Percentiles rank a stretch among this genome's conserved stretches.
phyloP scores from a whole-genome alignment of 2,329 filamentous ascomycete genomes.

The Lachnellula suecica region DNA sequence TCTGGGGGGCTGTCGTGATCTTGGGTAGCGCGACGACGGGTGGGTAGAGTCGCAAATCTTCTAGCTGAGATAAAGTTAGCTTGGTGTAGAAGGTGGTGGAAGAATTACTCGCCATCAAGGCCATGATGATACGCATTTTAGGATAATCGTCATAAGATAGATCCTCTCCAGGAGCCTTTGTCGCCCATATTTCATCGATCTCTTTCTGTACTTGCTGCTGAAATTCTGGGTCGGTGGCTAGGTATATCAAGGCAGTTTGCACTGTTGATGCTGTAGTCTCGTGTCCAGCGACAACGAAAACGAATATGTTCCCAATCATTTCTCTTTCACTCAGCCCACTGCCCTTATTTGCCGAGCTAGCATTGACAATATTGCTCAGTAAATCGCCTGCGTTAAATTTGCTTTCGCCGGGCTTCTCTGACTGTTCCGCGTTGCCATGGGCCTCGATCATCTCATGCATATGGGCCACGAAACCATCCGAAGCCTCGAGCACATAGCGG shows the following conservation, averaged over 20 bases:
- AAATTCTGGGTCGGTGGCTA: conserved; percentile 61
- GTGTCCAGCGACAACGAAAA: conserved; percentile 69
- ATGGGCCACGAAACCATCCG: conserved; percentile 14
- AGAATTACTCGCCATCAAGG: conserved; percentile 31
- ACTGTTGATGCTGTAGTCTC: conserved; percentile 75
- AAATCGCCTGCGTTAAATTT: conserved; percentile 27
- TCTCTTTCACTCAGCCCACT: conserved; percentile 52
- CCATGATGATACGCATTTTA: conserved; percentile 37
- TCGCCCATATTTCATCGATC: conserved; percentile 47
- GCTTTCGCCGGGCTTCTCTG: conserved; percentile 18
- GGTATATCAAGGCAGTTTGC: conserved; percentile 65
- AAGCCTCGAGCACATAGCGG: not conserved
- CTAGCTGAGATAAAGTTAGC: conserved; percentile 24
- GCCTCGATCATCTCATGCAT: conserved; percentile 16
- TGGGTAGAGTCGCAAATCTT: conserved; percentile 53
- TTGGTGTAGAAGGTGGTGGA: not conserved
- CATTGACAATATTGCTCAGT: conserved; percentile 27
- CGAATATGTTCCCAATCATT: conserved; percentile 69
- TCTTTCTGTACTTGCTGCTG: conserved; percentile 68
- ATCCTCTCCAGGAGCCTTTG: conserved; percentile 21
- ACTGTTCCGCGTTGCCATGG: too few species aligned
- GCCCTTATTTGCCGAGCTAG: conserved; percentile 16
- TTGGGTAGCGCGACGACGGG: conserved; percentile 57
- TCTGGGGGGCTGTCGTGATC: conserved; percentile 21
- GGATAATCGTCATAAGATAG: conserved; percentile 39